A percentile compares a stretch with the other conserved stretches of the same genome.
phyloP scores from a whole-genome alignment of 306 rosid genomes.

The Spatholobus suberectus region DNA sequence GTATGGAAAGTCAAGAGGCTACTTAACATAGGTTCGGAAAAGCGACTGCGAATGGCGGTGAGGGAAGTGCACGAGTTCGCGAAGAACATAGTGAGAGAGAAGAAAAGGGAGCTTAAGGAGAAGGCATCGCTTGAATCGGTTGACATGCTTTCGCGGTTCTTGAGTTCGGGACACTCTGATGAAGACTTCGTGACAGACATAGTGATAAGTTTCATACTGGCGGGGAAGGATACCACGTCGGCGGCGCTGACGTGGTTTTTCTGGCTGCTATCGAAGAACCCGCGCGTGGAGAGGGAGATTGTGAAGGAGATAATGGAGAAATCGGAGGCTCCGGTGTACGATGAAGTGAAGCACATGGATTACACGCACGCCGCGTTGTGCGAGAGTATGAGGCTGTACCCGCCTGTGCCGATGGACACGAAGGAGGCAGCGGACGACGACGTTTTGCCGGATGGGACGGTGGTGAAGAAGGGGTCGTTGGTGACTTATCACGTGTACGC shows the following conservation, averaged over 20 bases:
- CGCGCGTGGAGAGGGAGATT: conserved; percentile 43
- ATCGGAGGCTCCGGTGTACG: conserved; percentile 38
- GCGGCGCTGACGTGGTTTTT: conserved; percentile 71
- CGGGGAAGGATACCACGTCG: conserved; percentile 67
- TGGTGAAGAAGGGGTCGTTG: conserved; percentile 41
- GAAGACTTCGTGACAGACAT: conserved; percentile 57
- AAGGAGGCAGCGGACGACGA: conserved; percentile 59
- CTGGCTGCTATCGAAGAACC: conserved; percentile 59
- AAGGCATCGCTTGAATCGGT: conserved; percentile 44
- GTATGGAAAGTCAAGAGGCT: conserved; percentile 63
- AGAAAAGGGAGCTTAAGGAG: conserved; percentile 53
- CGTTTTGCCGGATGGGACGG: conserved; percentile 71
- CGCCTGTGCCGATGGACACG: conserved; percentile 65
- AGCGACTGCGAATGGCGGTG: conserved; percentile 37
- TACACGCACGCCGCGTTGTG: conserved; percentile 80
- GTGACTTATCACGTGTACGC: conserved; percentile 56
- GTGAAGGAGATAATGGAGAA: conserved; percentile 54
- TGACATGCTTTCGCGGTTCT: conserved; percentile 67
- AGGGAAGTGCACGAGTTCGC: conserved; percentile 60
- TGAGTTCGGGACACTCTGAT: conserved; percentile 52
- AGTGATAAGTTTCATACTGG: conserved; percentile 66
- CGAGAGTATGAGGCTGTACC: conserved; percentile 84
- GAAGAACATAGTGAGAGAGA: conserved; percentile 47
- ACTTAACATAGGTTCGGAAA: conserved; percentile 62
- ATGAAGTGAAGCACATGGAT: conserved; percentile 70